A percentile compares a stretch with the other conserved stretches of the same genome.
Evolutionary conservation across 495 filamentous ascomycete species (phyloP).

Genomic region (Hypoxylon rickii): DNA sequence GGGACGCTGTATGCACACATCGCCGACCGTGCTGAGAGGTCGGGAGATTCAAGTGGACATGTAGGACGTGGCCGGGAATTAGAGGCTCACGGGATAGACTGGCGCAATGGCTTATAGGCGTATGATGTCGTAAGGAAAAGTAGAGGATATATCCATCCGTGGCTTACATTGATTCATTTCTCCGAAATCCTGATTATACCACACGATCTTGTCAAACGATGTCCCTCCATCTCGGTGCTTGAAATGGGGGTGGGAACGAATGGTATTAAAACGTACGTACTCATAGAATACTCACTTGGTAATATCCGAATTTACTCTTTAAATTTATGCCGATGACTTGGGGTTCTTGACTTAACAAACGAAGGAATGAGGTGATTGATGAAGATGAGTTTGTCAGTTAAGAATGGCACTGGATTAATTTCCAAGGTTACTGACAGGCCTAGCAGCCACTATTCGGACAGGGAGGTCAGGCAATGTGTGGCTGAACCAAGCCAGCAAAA

Average conservation of each 20-base stretch:
- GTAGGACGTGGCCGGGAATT: background rate
- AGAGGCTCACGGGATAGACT: background rate
- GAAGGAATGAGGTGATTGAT: no score
- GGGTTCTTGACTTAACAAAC: no score
- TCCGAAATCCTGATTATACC: no score
- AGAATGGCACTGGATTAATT: no score
- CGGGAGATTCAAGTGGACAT: conserved; percentile 20
- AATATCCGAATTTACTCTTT: conserved; percentile 8
- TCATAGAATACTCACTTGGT: conserved; percentile 8
- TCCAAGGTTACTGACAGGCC: no score
- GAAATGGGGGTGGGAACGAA: conserved; percentile 3
- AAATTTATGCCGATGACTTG: no score
- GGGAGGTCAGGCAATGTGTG: no score
- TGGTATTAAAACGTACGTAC: conserved; percentile 6
- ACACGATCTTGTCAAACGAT: background rate
- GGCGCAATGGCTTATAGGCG: background rate
- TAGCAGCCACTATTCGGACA: no score
- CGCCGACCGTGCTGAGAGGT: conserved; percentile 10
- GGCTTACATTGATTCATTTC: no score
- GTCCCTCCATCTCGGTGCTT: background rate
- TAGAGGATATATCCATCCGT: no score
- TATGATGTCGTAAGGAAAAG: background rate
- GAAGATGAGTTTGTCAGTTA: no score
- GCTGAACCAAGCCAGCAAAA: no score
- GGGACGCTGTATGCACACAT: conserved; percentile 44